Evolutionary conservation across 495 filamentous ascomycete genomes (phyloP), one percentile per base, ranked within the genome.

Genomic region (Arthonia radiata): DNA sequence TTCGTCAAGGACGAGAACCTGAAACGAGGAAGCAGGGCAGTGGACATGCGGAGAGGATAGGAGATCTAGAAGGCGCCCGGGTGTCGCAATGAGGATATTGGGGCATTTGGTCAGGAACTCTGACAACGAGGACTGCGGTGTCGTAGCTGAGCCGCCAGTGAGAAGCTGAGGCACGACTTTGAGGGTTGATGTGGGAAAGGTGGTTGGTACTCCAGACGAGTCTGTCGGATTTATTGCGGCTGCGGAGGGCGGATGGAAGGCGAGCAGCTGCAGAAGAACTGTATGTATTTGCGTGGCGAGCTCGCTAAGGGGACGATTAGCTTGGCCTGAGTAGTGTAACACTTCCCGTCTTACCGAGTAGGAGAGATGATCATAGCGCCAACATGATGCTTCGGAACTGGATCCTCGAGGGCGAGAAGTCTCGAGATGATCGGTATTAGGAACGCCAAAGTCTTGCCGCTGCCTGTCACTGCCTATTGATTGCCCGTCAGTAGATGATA

Each of bases 401-500:
- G 69, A 22, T 81, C 76, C 25, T 67, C 64, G 14, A 66, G 42
- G 17, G 72, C 67, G 25, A 94, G 50, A 14, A 94, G 57, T 34
- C 72, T 75, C 44, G 92, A 79, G 8, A 93, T 58, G 2, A 93
- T 52, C 0, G 86, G 86, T 15, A 97, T 75, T 25, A 97, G 48
- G 39, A 86, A 94, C 2, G 80, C 71, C 23, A 93, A 51, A 0
- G 86, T 94, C 49, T 97, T 97, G 24, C 86, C 86, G 41, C 75
- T 86, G 5, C 89, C 86, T 2, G 86, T 97, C 5, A 93, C 86
- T 2, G 86, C 89, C 59, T 49, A 13, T 12, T 18, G 17, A 14
- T 13, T 27, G 12, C 9, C n/a, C 21, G 24, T 30, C 12, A 35
- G 25, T 12, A 34, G 21, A 4, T 4, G 10, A 30, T 12, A 37